Percentiles rank a stretch among this genome's conserved stretches.
phyloP scores from a whole-genome alignment of 257 asterid species.

The Nicotiana noctiflora region DNA sequence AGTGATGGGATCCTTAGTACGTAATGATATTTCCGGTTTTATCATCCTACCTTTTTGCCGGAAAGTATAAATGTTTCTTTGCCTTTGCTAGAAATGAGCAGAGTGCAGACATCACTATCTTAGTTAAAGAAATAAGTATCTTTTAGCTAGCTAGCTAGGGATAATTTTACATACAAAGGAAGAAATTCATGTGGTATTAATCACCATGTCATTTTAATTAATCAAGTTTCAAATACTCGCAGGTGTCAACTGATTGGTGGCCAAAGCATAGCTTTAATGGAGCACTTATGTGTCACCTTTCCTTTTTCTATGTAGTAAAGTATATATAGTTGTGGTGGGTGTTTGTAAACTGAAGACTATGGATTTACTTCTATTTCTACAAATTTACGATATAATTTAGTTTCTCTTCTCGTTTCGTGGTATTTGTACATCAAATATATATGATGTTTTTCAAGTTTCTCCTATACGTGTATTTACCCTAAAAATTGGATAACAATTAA shows the following conservation, averaged over 20 bases:
- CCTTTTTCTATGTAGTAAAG: too few relatives aligned
- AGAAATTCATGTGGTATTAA: not conserved
- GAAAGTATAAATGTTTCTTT: not conserved
- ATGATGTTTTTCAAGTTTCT: not conserved
- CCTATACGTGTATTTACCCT: too few relatives aligned
- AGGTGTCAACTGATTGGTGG: not conserved
- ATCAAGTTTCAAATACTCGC: not conserved
- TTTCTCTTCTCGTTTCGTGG: not conserved
- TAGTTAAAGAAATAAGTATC: not conserved
- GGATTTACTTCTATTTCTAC: too few relatives aligned
- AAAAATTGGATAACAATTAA: too few relatives aligned
- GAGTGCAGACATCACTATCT: not conserved
- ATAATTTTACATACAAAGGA: not conserved
- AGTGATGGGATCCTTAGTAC: not conserved
- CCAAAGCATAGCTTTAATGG: not conserved
- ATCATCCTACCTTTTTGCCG: not conserved
- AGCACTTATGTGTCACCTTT: not conserved
- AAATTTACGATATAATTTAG: not conserved
- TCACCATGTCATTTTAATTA: not conserved
- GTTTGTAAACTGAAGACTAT: too few relatives aligned
- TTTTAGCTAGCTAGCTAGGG: not conserved
- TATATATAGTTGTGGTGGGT: too few relatives aligned
- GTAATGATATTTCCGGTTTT: not conserved
- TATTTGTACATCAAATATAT: not conserved
- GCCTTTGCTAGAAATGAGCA: not conserved